Base-by-base conservation (phyloP, 2,329 filamentous ascomycete genomes). In the Fusarium guadeloupense region DNA sequence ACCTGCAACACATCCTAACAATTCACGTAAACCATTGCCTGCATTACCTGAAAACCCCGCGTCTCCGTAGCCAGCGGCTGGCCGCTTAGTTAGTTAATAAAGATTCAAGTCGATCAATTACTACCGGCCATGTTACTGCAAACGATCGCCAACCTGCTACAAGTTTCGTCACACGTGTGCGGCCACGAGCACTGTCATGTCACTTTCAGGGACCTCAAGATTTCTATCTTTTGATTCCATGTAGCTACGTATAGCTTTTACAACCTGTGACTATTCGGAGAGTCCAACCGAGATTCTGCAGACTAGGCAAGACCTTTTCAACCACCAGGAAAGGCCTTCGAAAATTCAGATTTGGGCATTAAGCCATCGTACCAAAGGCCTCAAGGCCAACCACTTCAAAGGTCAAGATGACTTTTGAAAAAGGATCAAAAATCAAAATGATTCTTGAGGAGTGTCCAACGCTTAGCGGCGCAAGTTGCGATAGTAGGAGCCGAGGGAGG, bases 1-100 rank as follows among this genome's bases (percentile, higher is more conserved):
- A 17, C 41, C 64, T 16, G 58, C 58, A 8, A 59, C 63, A 14
- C 66, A 66, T 25, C 66, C 68, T 7, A 62, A 51, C 9, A 70
- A 65, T 20, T 62, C 71, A 12, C 74, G 78, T 31, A 81, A 81
- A 54, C 79, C 79, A 4, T 68, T 82, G 3, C 80, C 77, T 42
- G 76, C 77, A 20, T 68, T 80, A 34, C 78, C 77, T 4, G 74
- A 77, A 59, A 73, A 78, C 51, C 69, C 71, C 21, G 62, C 69
- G 19, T 71, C 69, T 10, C 66, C 67, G 17, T 70, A 42, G 28
- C 10, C 6, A 17, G 28, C 34, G 34, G 45, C 43, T 41, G 37
- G 50, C 37, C 38, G 43, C 25, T n/a, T 49, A 47, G 34, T n/a
- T 46, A 49, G 44, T 37, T 16, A 34, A 57, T 35, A 16, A 35